Percentiles rank a stretch among this genome's conserved stretches.
These are phyloP conservation scores for Lipomyces kockii DNA, from an alignment of 805 yeast genomes.

Conservation along the genomic window DNA sequence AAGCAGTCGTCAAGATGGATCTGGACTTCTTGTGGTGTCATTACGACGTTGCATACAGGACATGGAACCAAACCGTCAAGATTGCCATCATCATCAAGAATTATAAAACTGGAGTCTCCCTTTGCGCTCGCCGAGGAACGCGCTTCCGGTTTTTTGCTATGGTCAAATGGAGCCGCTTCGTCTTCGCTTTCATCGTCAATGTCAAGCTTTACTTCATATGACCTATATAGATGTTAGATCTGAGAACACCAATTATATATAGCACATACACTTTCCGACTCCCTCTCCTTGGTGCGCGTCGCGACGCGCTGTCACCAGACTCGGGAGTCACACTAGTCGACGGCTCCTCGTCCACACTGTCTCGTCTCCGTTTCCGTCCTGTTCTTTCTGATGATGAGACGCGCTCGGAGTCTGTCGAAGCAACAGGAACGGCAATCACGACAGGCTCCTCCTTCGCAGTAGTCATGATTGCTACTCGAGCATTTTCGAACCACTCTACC, in stretches of 20 bases:
- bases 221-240: slow-evolving; percentile 2
- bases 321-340: not conserved
- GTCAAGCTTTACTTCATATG: slow-evolving; percentile 30
- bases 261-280: slow-evolving; percentile 13
- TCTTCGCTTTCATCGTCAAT: slow-evolving; percentile 8
- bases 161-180: not conserved
- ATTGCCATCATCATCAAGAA: not conserved
- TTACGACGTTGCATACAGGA: slow-evolving; percentile 65
- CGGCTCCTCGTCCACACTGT: not conserved
- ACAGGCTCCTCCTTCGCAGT: slow-evolving; percentile 9
- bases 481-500: slow-evolving; percentile 55
- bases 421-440: slow-evolving; percentile 1
- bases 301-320: slow-evolving; percentile 1
- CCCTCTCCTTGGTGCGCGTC: slow-evolving; percentile 11
- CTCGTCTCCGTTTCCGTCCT: slow-evolving; percentile 10
- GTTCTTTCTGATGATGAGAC: not conserved
- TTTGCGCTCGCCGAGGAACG: not conserved
- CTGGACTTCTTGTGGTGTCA: slow-evolving; percentile 45
- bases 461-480: slow-evolving; percentile 10
- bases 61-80: slow-evolving; percentile 51
- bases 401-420: not conserved
- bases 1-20: slow-evolving; percentile 29
- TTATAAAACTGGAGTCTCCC: not conserved
- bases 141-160: not conserved
- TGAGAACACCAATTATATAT: not conserved